phyloP scores from a whole-genome alignment of 352 stramenopile genomes.

The Globisporangium echinulatum region DNA sequence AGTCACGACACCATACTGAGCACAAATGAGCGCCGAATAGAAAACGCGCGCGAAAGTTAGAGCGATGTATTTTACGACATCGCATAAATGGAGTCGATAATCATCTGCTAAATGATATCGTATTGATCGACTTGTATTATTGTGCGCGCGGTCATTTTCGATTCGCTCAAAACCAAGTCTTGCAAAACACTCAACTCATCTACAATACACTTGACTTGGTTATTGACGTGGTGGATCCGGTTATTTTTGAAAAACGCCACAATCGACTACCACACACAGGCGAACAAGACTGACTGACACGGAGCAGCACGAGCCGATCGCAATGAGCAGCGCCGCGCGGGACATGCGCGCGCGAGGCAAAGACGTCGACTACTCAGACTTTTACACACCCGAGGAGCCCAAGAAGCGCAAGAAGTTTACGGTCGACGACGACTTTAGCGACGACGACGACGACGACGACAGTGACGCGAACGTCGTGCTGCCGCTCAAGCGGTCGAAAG shows the following conservation, averaged over 20 bases:
- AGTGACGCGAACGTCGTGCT: constrained; percentile 12
- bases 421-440: constrained; percentile 18
- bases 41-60: too few relatives aligned
- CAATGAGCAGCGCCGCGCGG: constrained; percentile 26
- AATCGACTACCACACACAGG: not conserved
- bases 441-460: constrained; percentile 25
- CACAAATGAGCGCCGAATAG: too few relatives aligned
- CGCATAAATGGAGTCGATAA: too few relatives aligned
- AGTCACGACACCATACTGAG: too few relatives aligned
- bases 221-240: too few relatives aligned
- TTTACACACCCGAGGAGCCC: constrained; percentile 15
- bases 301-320: constrained; percentile 12
- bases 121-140: too few relatives aligned
- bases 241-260: not conserved
- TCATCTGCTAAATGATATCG: too few relatives aligned
- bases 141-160: too few relatives aligned
- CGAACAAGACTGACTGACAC: not conserved
- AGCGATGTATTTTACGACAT: too few relatives aligned
- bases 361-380: constrained; percentile 38
- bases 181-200: too few relatives aligned
- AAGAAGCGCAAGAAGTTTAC: constrained; percentile 13
- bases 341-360: constrained; percentile 25
- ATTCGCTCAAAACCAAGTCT: too few relatives aligned
- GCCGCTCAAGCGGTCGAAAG: constrained; percentile 11
- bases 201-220: too few relatives aligned